phyloP scores from a whole-genome alignment of 164 flowering plant species.

The Houttuynia cordata region DNA sequence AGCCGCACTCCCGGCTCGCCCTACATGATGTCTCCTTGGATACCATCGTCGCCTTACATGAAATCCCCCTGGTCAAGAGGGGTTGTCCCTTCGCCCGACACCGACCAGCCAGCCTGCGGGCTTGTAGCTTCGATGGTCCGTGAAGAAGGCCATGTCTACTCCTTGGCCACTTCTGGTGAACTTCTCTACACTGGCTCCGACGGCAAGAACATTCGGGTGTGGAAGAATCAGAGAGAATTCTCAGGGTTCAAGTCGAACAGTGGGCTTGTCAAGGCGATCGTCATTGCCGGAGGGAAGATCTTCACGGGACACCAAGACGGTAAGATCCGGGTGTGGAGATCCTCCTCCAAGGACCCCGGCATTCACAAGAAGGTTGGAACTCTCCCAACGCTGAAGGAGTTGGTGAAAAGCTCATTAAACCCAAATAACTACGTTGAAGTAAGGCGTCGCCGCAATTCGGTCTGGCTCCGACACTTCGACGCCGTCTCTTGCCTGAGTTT shows the following conservation, averaged over 20 bases:
- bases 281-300: conserved; percentile 51
- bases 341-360: conserved; percentile 29
- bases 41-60: conserved; percentile 13
- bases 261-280: conserved; percentile 74
- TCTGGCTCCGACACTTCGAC: conserved; percentile 80
- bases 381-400: conserved; percentile 46
- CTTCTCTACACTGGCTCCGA: conserved; percentile 87
- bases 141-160: conserved; percentile 81
- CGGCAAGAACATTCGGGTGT: conserved; percentile 87
- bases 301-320: conserved; percentile 95
- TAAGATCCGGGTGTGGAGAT: conserved; percentile 73
- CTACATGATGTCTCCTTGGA: too few relatives aligned
- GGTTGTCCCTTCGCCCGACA: conserved; percentile 13
- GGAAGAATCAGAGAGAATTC: conserved; percentile 64
- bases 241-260: conserved; percentile 68
- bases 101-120: conserved; percentile 9
- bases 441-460: conserved; percentile 28
- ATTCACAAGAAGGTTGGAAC: conserved; percentile 49
- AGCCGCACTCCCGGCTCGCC: too few relatives aligned
- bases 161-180: conserved; percentile 50
- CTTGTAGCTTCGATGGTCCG: conserved; percentile 67
- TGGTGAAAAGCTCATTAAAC: conserved; percentile 50
- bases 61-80: conserved; percentile 35
- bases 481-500: conserved; percentile 74
- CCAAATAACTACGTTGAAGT: conserved; percentile 68